These are phyloP conservation scores for Botrytis sinoallii DNA, from an alignment of 2,329 filamentous ascomycete species.

Conservation along the genomic window DNA sequence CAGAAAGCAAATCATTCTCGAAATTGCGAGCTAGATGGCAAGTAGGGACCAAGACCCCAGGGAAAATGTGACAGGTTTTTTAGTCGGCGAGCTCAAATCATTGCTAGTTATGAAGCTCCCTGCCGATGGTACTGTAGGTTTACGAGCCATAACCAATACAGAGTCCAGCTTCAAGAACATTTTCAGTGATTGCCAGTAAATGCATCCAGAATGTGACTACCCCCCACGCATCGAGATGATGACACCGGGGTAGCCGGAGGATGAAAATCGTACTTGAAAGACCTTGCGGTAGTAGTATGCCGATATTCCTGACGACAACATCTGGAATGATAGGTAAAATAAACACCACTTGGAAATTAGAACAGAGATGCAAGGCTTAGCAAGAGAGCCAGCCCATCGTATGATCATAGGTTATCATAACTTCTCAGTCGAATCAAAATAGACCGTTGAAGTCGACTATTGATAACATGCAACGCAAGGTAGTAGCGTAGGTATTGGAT, in stretches of 20 bases:
- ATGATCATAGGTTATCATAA: background rate
- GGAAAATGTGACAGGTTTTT: background rate
- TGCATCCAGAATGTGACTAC: background rate
- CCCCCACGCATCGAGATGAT: background rate
- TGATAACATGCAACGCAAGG: constrained; percentile 2
- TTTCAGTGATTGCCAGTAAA: background rate
- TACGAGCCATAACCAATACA: background rate
- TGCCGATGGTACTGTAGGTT: background rate
- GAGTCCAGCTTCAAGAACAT: background rate
- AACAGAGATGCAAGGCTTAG: constrained; percentile 1
- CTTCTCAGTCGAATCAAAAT: background rate
- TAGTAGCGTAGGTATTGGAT: background rate
- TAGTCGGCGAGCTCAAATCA: background rate
- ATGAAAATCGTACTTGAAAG: background rate
- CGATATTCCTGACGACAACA: background rate
- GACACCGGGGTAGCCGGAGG: background rate
- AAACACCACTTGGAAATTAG: background rate
- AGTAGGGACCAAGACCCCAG: background rate
- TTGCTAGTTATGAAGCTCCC: background rate
- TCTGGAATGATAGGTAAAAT: background rate
- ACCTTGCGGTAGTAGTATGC: background rate
- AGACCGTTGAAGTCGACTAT: background rate
- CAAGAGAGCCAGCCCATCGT: background rate
- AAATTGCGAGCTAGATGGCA: background rate
- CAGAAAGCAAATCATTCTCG: background rate